Evolutionary conservation across 1,139 yeast genomes (phyloP).

Genomic region (Saccharomycopsis crataegensis): DNA sequence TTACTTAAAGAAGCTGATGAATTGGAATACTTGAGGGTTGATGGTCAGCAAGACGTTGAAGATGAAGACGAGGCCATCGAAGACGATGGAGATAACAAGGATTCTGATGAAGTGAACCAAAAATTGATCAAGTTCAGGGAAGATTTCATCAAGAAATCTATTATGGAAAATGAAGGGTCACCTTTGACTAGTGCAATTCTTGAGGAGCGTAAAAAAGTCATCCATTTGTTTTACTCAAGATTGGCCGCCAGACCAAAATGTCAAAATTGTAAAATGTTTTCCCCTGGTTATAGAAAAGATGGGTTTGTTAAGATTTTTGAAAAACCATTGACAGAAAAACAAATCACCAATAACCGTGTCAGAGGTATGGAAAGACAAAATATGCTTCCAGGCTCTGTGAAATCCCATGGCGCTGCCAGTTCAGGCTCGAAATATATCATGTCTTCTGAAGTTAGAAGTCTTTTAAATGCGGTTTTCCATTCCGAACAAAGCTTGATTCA

Average conservation of each 20-base stretch:
- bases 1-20: constrained; percentile 70
- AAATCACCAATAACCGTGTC: constrained; percentile 69
- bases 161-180: constrained; percentile 32
- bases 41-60: constrained; percentile 29
- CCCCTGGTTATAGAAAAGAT: constrained; percentile 91
- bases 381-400: constrained; percentile 24
- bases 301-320: constrained; percentile 92
- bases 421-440: constrained; percentile 78
- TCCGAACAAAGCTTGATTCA: constrained; percentile 60
- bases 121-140: constrained; percentile 56
- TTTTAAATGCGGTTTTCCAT: constrained; percentile 65
- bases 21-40: constrained; percentile 53
- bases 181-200: constrained; percentile 41
- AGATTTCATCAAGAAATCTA: constrained; percentile 59
- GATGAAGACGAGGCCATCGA: constrained; percentile 32
- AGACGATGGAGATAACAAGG: constrained; percentile 23
- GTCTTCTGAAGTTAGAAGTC: constrained; percentile 79
- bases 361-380: constrained; percentile 61
- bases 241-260: constrained; percentile 76
- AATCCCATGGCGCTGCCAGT: constrained; percentile 39
- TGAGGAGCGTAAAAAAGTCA: constrained; percentile 74
- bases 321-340: constrained; percentile 75
- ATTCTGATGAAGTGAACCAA: constrained; percentile 26
- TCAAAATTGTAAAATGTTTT: constrained; percentile 92
- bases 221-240: constrained; percentile 70